Conservation (phyloP, 805 yeast genomes). For the Schwanniomyces polymorphus region DNA sequence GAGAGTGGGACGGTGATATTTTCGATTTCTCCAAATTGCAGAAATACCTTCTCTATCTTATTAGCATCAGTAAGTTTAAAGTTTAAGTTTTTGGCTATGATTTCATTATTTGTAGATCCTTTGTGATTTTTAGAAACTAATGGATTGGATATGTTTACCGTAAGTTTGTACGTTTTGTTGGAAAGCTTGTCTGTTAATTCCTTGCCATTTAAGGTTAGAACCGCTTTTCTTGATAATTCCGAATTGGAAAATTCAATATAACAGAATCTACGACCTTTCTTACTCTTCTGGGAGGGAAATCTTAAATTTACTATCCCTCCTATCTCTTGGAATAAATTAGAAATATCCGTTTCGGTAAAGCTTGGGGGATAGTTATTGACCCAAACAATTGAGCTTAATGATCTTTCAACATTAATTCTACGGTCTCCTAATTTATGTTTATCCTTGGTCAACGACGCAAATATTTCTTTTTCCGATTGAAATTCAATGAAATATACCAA, state of each 20-base stretch:
- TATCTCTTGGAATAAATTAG: constrained; percentile 34
- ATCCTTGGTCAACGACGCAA: constrained; percentile 62
- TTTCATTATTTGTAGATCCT: constrained; percentile 56
- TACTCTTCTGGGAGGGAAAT: constrained; percentile 60
- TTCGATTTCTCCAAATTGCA: constrained; percentile 53
- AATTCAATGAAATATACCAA: constrained; percentile 62
- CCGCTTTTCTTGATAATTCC: constrained; percentile 47
- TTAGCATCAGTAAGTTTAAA: constrained; percentile 40
- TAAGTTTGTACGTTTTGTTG: constrained; percentile 33
- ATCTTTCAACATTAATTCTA: constrained; percentile 45
- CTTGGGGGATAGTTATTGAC: constrained; percentile 72
- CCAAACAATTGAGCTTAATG: constrained; percentile 60
- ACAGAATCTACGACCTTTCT: constrained; percentile 66
- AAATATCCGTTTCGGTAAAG: constrained; percentile 39
- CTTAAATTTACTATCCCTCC: constrained; percentile 53
- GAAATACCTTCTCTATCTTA: constrained; percentile 41
- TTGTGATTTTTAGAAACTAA: constrained; percentile 27
- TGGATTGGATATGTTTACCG: constrained; percentile 67
- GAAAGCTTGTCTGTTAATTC: constrained; percentile 25
- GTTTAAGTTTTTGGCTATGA: constrained; percentile 55
- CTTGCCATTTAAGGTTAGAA: constrained; percentile 38
- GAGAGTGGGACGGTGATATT: constrained; percentile 49
- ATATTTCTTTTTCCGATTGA: constrained; percentile 42
- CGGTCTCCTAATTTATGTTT: constrained; percentile 45
- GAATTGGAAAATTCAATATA: constrained; percentile 57